These are phyloP conservation scores for Smittium mucronatum DNA, from an alignment of 371 early-diverging fungal genomes.

Conservation along the genomic window DNA sequence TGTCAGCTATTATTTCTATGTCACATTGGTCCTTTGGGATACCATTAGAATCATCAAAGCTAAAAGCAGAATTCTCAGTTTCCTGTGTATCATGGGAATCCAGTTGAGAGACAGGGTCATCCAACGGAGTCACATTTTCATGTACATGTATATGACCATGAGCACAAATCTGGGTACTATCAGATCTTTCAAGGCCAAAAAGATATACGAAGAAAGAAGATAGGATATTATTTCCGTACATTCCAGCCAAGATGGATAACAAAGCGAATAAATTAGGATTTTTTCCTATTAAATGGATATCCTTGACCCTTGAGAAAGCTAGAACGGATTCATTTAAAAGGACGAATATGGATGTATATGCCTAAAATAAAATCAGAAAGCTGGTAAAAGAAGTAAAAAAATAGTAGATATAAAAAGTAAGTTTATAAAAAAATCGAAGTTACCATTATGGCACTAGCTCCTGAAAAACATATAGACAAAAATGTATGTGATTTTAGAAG, in stretches of 20 bases:
- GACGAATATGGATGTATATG: constrained; percentile 6
- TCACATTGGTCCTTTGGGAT: neutral
- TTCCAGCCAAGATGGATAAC: constrained; percentile 19
- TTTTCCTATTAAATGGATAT: constrained; percentile 11
- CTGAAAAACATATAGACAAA: neutral
- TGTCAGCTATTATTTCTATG: neutral
- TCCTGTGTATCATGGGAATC: neutral
- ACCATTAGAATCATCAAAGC: neutral
- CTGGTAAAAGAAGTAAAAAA: no score
- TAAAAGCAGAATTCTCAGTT: neutral
- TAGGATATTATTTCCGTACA: constrained; percentile 21
- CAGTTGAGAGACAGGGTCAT: neutral
- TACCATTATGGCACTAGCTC: constrained; percentile 8
- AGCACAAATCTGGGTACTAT: neutral
- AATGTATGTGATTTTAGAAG: constrained; percentile 10
- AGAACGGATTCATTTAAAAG: constrained; percentile 19
- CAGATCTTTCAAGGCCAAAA: constrained; percentile 9
- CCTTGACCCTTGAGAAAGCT: constrained; percentile 12
- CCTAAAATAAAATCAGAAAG: neutral
- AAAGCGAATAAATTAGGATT: constrained; percentile 17
- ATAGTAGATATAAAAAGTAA: neutral
- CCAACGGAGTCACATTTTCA: neutral
- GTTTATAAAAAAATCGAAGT: neutral
- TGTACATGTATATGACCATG: neutral
- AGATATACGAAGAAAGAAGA: constrained; percentile 15